A percentile compares a stretch with the other conserved stretches of the same genome.
Evolutionary conservation across 2,329 filamentous ascomycete species (phyloP).

Genomic region (Epichloe gansuensis): DNA sequence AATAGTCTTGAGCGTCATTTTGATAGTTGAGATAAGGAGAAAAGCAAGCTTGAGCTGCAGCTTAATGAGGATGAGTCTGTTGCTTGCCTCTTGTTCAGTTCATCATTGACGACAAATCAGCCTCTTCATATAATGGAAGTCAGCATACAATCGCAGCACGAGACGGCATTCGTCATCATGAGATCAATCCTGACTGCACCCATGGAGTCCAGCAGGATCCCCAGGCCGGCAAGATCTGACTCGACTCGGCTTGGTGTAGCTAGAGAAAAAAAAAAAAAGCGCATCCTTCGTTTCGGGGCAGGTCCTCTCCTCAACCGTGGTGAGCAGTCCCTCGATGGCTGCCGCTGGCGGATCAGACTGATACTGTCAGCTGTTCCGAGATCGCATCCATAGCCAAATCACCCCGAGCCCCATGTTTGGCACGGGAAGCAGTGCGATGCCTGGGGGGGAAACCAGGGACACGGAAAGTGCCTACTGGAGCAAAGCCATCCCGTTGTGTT

Average conservation of each 20-base stretch:
- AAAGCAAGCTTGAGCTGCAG: neutral
- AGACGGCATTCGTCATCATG: neutral
- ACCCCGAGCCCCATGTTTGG: no score
- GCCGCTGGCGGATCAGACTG: no score
- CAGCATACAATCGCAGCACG: neutral
- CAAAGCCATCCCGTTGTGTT: neutral
- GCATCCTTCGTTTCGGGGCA: neutral
- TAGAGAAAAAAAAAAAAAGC: neutral
- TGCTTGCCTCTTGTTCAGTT: neutral
- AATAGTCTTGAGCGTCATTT: neutral
- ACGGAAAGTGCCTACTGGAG: neutral
- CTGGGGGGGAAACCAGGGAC: no score
- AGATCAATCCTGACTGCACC: neutral
- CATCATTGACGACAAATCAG: neutral
- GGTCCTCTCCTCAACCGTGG: neutral
- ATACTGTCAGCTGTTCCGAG: neutral
- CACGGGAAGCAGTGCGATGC: no score
- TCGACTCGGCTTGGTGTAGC: neutral
- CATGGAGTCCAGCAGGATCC: neutral
- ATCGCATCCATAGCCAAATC: neutral
- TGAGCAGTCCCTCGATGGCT: neutral
- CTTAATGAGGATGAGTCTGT: neutral
- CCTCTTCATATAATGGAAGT: neutral
- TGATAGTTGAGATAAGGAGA: neutral
- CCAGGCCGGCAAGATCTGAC: neutral